Conservation (phyloP, 164 flowering plant species). For the Liriodendron chinense region DNA sequence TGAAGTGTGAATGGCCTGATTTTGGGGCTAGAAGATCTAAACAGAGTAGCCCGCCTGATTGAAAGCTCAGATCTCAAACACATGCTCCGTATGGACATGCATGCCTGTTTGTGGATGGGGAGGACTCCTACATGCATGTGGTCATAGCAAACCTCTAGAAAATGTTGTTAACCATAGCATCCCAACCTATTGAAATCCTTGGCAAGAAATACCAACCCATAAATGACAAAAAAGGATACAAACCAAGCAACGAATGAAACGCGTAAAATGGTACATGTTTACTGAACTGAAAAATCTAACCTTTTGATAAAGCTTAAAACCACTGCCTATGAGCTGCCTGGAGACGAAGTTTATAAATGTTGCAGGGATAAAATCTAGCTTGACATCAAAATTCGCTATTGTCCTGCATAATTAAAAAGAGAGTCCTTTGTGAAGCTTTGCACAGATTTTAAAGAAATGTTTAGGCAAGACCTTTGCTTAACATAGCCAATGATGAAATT, state of each 20-base stretch:
- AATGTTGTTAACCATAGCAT: too few species aligned
- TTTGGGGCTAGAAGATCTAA: too few species aligned
- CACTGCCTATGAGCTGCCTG: conserved; percentile 86
- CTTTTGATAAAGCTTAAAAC: conserved; percentile 84
- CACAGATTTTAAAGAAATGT: background rate
- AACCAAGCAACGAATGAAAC: background rate
- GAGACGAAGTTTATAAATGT: conserved; percentile 79
- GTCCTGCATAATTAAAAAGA: conserved; percentile 51
- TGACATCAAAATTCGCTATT: conserved; percentile 76
- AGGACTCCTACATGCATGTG: background rate
- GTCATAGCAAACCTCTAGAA: background rate
- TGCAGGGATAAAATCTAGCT: conserved; percentile 86
- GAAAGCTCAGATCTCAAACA: too few species aligned
- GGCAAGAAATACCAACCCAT: background rate
- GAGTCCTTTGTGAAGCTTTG: background rate
- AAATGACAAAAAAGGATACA: background rate
- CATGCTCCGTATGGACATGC: too few species aligned
- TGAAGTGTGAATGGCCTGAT: too few species aligned
- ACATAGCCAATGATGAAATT: too few species aligned
- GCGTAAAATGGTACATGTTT: background rate
- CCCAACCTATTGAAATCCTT: background rate
- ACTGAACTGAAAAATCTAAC: conserved; percentile 27
- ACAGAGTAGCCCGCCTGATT: too few species aligned
- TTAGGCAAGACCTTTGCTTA: background rate
- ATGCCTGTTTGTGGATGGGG: too few species aligned